Base-by-base conservation (phyloP, 2,329 filamentous ascomycete genomes). In the Paracorniculantispora psalliotae region DNA sequence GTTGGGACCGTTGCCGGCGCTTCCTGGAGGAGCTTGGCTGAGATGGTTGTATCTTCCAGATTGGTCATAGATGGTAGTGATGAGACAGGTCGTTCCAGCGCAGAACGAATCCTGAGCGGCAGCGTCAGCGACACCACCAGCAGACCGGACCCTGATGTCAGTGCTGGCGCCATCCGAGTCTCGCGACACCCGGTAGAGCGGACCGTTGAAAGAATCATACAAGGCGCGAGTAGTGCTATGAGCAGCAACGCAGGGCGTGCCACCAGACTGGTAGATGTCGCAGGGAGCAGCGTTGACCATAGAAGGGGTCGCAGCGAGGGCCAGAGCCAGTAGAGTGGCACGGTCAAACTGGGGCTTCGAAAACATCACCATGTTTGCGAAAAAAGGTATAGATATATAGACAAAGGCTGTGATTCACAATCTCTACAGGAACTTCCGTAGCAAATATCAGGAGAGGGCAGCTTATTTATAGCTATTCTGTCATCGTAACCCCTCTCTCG, bases 51-150 rank as follows among this genome's bases (percentile, higher is more conserved):
- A 77, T 1, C 70, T 71, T 54, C 84, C 84, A 12, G 85, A 86
- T 69, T 89, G 86, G 67, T 88, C 86, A 67, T 88, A 88, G 54
- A 87, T 86, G 63, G 83, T 77, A 0, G 78, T 80, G 67, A 88
- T 87, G 19, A 86, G 72, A 64, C 85, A 88, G 7, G 83, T 87
- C 0, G 84, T 87, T 48, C 73, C 69, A 8, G 75, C 70, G 64
- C 85, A 88, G 70, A 88, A 88, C 1, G 72, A 63, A 69, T 88
- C 84, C 66, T 89, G 86, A 8, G 79, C 68, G 0, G 77, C 79
- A 4, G 84, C 81, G 65, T 88, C 80, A 51, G 86, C 85, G 7
- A 87, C 81, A 44, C 83, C 84, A 1, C 85, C 85, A 1, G 83
- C 79, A 0, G 81, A 77, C 0, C 81, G 66, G 0, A 84, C 81